phyloP scores from a whole-genome alignment of 306 rosid species.

The Glycine soja region DNA sequence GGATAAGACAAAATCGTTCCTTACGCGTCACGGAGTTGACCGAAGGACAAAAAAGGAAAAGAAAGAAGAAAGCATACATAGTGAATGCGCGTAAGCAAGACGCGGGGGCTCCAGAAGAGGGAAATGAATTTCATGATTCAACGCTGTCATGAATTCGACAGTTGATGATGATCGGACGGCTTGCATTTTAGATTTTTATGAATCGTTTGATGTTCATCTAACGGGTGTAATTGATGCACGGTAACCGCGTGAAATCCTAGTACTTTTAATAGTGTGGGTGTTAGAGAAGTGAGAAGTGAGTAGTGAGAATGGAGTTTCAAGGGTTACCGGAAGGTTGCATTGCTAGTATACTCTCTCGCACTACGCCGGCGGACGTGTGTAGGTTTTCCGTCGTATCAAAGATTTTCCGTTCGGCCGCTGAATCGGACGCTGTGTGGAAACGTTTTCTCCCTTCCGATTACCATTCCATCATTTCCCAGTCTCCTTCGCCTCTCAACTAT shows the following conservation, averaged over 20 bases:
- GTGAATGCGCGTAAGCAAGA: no score
- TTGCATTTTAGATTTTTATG: no score
- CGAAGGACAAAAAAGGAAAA: no score
- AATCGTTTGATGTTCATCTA: not conserved
- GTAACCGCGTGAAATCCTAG: no score
- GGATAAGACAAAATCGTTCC: no score
- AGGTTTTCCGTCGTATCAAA: conserved; percentile 29
- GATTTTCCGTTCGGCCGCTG: conserved; percentile 31
- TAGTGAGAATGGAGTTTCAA: conserved; percentile 19
- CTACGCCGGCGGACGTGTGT: conserved; percentile 22
- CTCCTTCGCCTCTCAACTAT: not conserved
- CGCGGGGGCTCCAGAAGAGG: no score
- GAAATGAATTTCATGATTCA: no score
- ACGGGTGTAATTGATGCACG: not conserved
- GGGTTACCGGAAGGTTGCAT: conserved; percentile 37
- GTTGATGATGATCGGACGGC: no score
- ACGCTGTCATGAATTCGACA: no score
- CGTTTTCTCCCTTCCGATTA: conserved; percentile 41
- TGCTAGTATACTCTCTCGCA: not conserved
- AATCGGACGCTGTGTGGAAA: conserved; percentile 37
- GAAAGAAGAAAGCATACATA: no score
- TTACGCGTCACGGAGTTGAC: no score
- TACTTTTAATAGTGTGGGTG: not conserved
- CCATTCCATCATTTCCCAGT: conserved; percentile 10
- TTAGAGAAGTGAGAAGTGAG: not conserved